phyloP scores from a whole-genome alignment of 192 early-diverging fungal species.

The Gigaspora rosea region DNA sequence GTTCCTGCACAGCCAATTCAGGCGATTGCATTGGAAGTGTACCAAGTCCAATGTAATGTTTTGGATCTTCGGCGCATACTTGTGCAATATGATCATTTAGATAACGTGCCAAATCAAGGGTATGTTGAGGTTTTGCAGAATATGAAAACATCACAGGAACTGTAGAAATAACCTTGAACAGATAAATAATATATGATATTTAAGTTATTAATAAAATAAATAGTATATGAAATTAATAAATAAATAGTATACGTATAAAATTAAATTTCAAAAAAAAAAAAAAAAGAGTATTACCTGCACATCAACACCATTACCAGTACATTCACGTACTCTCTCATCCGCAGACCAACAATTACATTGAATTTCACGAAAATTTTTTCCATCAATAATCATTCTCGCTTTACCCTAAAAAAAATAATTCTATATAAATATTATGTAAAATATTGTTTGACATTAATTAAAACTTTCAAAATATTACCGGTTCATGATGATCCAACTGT shows the following conservation, averaged over 20 bases:
- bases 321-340: constrained; percentile 60
- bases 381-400: constrained; percentile 68
- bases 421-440: too few relatives aligned
- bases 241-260: background rate
- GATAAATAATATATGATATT: background rate
- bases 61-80: constrained; percentile 59
- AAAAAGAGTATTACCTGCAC: constrained; percentile 50
- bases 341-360: constrained; percentile 73
- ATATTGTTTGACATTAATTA: too few relatives aligned
- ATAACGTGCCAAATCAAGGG: constrained; percentile 56
- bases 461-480: background rate
- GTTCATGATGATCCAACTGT: too few relatives aligned
- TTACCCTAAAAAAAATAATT: constrained; percentile 45
- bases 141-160: constrained; percentile 68
- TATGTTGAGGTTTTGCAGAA: constrained; percentile 54
- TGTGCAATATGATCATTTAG: constrained; percentile 62
- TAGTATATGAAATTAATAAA: background rate
- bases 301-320: constrained; percentile 51
- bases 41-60: constrained; percentile 61
- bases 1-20: constrained; percentile 61
- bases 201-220: background rate
- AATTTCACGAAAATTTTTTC: constrained; percentile 66
- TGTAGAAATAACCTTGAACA: constrained; percentile 59
- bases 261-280: background rate
- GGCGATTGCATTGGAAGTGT: constrained; percentile 72